Base-by-base conservation (phyloP, 2,329 filamentous ascomycete species). In the Sarocladiaceae sp. region DNA sequence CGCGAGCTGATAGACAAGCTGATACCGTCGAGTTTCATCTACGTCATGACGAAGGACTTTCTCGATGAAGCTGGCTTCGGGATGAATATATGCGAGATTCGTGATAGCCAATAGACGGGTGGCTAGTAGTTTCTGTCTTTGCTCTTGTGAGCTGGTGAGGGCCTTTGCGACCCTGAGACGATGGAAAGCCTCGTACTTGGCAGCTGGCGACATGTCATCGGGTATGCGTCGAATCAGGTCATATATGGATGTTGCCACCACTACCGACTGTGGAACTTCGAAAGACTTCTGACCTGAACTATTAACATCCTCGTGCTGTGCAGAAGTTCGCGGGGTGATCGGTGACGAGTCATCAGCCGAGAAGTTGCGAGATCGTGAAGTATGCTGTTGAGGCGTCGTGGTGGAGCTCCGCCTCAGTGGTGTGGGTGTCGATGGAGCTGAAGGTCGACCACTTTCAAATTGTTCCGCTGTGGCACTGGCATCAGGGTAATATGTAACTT, bases 1-100 rank as follows among this genome's bases (percentile, higher is more conserved):
- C 15, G 88, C 87, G 29, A 98, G 77, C 63, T 98, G 94, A 57
- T 94, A 94, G 3, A 88, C 83, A 19, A 98, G 73, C 62, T 98
- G 93, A 50, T 89, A 84, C 43, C 88, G 80, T 48, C 90, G 83
- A 2, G 90, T 89, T 62, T 95, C 88, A 56, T 97, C 91, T 29
- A 81, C 79, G 58, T 98, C 94, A 53, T 90, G 83, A 51, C 87
- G 86, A 43, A 95, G 74, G 33, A 96, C 78, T 61, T 88, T 91
- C 50, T 91, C 84, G 34, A 89, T 73, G 55, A 98, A 95, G n/a
- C 80, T 78, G 3, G 76, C 68, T 56, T 98, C 94, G 2, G 76
- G 74, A 53, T 94, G 84, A 45, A 97, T 87, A 59, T 95, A 96
- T 2, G 89, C 88, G 50, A 98, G 65, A 55, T 97, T 98, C 19